These are phyloP conservation scores for Corchorus olitorius DNA, from an alignment of 345 rosid species.

Conservation along the genomic window DNA sequence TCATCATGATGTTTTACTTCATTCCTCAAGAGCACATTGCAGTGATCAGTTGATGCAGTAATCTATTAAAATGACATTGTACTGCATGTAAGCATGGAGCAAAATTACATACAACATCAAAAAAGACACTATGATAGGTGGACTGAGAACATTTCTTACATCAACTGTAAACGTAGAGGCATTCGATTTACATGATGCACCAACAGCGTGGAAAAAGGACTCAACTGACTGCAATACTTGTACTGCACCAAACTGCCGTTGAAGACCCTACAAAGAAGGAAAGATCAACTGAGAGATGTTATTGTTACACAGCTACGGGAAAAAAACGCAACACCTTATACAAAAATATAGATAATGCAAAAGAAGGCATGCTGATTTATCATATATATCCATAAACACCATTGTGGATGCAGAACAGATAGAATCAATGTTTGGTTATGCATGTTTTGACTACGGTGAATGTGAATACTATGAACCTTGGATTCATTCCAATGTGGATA, in stretches of 20 bases:
- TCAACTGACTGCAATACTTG: constrained; percentile 69
- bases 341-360: not conserved
- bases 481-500: not conserved
- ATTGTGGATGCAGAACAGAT: not conserved
- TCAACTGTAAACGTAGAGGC: constrained; percentile 56
- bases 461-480: not conserved
- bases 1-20: constrained; percentile 30
- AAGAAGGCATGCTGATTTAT: not conserved
- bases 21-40: constrained; percentile 50
- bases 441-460: not conserved
- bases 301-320: not conserved
- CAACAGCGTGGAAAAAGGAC: constrained; percentile 52
- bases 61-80: constrained; percentile 46
- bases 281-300: constrained; percentile 4
- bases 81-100: constrained; percentile 28
- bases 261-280: constrained; percentile 52
- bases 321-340: not conserved
- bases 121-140: not conserved
- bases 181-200: constrained; percentile 71
- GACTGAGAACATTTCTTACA: constrained; percentile 46
- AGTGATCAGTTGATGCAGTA: constrained; percentile 51
- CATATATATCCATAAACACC: not conserved
- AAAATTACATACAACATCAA: constrained; percentile 22
- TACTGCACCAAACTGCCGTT: constrained; percentile 67
- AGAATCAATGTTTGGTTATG: not conserved